Percentiles rank a stretch among this genome's conserved stretches.
Conservation (phyloP, 2,329 filamentous ascomycete species). For the Cyanodermella asteris region DNA sequence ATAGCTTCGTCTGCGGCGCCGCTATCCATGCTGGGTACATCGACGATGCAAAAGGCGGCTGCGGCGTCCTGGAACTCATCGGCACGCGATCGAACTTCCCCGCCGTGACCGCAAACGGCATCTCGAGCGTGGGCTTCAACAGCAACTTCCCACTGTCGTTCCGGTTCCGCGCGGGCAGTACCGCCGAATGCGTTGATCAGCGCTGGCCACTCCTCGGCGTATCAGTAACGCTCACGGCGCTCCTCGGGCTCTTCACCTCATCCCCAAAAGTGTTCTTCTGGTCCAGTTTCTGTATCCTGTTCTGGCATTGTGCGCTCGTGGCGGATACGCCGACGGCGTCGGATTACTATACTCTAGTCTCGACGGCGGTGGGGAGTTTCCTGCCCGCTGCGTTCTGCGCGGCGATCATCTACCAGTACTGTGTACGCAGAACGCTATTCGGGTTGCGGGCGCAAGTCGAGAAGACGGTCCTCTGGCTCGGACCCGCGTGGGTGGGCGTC, state of each 20-base stretch:
- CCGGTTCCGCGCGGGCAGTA: conserved; percentile 23
- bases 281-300: conserved; percentile 31
- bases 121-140: conserved; percentile 29
- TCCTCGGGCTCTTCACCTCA: conserved; percentile 34
- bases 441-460: conserved; percentile 34
- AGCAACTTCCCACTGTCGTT: conserved; percentile 38
- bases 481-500: conserved; percentile 36
- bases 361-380: conserved; percentile 32
- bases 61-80: conserved; percentile 30
- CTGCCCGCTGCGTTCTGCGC: conserved; percentile 37
- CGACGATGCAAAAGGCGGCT: conserved; percentile 30
- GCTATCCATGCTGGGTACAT: conserved; percentile 39
- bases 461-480: conserved; percentile 39
- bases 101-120: conserved; percentile 24
- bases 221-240: conserved; percentile 29
- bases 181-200: conserved; percentile 29
- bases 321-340: conserved; percentile 35
- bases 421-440: conserved; percentile 25
- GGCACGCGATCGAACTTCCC: conserved; percentile 29
- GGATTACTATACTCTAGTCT: conserved; percentile 32
- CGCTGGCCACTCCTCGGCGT: conserved; percentile 36
- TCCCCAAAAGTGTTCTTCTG: conserved; percentile 34
- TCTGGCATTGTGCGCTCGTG: conserved; percentile 37
- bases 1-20: conserved; percentile 38
- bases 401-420: conserved; percentile 33